Base-by-base conservation (phyloP, 2,329 filamentous ascomycete genomes). In the Fusarium sp. region DNA sequence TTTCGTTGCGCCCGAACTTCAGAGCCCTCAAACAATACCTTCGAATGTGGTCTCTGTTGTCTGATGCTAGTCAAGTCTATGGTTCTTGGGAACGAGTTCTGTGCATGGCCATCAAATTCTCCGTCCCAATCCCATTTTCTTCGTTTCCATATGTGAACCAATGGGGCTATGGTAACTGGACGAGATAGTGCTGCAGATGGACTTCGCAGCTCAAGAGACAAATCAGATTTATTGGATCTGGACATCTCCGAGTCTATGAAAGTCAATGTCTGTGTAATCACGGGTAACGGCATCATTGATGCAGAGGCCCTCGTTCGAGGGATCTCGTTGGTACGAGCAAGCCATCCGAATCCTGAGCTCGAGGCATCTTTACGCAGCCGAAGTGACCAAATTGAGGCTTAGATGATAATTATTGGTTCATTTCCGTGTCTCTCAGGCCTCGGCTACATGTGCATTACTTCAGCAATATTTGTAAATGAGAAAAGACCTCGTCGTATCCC, bases 401-500 rank as follows among this genome's bases (percentile, higher is more conserved):
- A 27, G 23, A 49, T 20, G 17, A 26, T 6, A 35, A 20, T 37
- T 13, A 13, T 23, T 33, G 7, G 13, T 46, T 55, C 49, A 26
- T 23, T n/a, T 26, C 27, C 41, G 20, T 30, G 30, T 49, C 18
- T 18, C 41, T 30, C 33, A 46, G 14, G 30, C 62, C 53, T 61
- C 46, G 26, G 46, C 37, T 52, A 42, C 35, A 53, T 60, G 54
- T 32, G 35, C 30, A 41, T 40, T 18, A 38, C 20, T 40, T 12
- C 18, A 18, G 14, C 38, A 57, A 49, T 60, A 27, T 26, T n/a
- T 13, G 15, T 10, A 38, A 42, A 59, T n/a, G 35, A 49, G n/a
- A 14, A 56, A 60, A 46, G 38, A 32, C 13, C 56, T 62, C 61
- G 33, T 49, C 49, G 64, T 67, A 67, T 50, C n/a, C 12, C 42